phyloP scores from a whole-genome alignment of 2,329 filamentous ascomycete species.

The Furcasterigmium sp. region DNA sequence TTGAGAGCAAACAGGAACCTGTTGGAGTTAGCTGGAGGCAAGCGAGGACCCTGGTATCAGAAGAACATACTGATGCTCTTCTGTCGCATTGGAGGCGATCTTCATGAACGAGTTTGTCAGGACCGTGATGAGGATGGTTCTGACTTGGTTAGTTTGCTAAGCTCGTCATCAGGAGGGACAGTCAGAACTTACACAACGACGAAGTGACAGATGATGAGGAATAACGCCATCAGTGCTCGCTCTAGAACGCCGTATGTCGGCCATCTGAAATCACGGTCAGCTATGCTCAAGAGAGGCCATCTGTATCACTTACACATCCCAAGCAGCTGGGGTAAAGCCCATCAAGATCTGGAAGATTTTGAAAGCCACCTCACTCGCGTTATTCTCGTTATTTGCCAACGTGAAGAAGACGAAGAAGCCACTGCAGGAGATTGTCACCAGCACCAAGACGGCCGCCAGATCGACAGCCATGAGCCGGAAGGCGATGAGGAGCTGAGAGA shows the following conservation, averaged over 20 bases:
- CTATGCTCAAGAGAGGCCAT: background rate
- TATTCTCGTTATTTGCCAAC: slow-evolving; percentile 66
- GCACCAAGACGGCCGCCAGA: slow-evolving; percentile 73
- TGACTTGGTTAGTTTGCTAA: slow-evolving; percentile 15
- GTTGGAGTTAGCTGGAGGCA: slow-evolving; percentile 6
- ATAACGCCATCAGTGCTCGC: slow-evolving; percentile 69
- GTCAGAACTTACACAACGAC: slow-evolving; percentile 69
- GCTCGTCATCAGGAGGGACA: background rate
- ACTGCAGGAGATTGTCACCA: slow-evolving; percentile 84
- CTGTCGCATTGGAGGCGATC: slow-evolving; percentile 86
- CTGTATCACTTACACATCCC: slow-evolving; percentile 63
- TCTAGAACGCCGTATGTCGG: slow-evolving; percentile 72
- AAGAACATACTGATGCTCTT: slow-evolving; percentile 67
- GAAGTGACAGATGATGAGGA: slow-evolving; percentile 93
- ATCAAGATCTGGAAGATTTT: slow-evolving; percentile 90
- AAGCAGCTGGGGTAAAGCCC: slow-evolving; percentile 93
- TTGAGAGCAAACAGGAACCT: slow-evolving; percentile 91
- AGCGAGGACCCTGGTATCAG: too few relatives aligned
- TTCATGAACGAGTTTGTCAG: slow-evolving; percentile 94
- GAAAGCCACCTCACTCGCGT: slow-evolving; percentile 74
- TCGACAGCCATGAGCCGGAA: slow-evolving; percentile 94
- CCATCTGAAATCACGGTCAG: slow-evolving; percentile 44
- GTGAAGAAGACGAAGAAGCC: slow-evolving; percentile 96
- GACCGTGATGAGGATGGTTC: slow-evolving; percentile 90
- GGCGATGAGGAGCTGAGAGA: slow-evolving; percentile 88